Conservation (phyloP, 208 protist species). For the Naegleria gruberi region DNA sequence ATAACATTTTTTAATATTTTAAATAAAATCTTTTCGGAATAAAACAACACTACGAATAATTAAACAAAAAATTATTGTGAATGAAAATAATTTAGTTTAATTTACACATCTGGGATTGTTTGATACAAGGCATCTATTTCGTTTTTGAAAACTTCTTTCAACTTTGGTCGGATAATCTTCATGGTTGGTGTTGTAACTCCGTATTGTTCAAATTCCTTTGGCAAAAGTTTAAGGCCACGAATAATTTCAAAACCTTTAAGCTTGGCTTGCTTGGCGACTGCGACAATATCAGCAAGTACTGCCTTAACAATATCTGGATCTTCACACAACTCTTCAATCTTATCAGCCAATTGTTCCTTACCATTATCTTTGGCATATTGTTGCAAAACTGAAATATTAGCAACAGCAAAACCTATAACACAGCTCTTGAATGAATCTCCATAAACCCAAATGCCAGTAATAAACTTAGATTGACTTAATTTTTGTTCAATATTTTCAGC, state of each 20-base stretch:
- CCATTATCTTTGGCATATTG: neutral
- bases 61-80: no score
- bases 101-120: neutral
- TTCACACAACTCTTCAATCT: neutral
- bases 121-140: neutral
- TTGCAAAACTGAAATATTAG: neutral
- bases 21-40: neutral
- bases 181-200: conserved; percentile 3
- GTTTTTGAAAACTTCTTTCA: neutral
- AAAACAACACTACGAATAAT: neutral
- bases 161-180: neutral
- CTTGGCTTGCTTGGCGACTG: neutral
- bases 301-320: neutral
- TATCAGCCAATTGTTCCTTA: neutral
- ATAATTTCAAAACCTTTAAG: neutral
- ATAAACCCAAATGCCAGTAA: neutral
- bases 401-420: neutral
- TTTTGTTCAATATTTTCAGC: conserved; percentile 11
- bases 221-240: neutral
- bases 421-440: neutral
- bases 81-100: no score
- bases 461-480: neutral
- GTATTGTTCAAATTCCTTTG: neutral
- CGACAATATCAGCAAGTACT: neutral
- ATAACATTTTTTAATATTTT: neutral